Percentiles rank a stretch among this genome's conserved stretches.
These are phyloP conservation scores for Neofusicoccum laricinum DNA, from an alignment of 2,329 filamentous ascomycete species.

Conservation along the genomic window DNA sequence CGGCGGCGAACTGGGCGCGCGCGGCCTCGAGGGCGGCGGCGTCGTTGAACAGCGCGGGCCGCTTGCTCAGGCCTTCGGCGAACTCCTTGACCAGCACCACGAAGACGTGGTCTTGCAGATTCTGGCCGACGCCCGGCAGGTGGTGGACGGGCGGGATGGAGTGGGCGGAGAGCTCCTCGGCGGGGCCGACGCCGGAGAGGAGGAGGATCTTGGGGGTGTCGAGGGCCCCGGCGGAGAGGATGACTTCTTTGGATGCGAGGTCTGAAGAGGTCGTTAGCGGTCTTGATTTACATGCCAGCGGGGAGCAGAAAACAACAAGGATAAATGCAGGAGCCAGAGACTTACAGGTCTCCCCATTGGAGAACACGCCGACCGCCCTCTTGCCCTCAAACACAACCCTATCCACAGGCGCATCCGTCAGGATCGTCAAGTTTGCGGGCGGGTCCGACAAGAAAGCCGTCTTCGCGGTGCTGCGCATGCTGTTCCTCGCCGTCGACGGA, in stretches of 20 bases:
- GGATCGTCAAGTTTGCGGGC: slow-evolving; percentile 53
- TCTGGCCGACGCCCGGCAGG: slow-evolving; percentile 43
- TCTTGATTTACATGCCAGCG: too few relatives aligned
- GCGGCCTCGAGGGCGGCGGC: slow-evolving; percentile 1
- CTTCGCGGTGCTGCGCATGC: slow-evolving; percentile 50
- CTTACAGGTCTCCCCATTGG: slow-evolving; percentile 22
- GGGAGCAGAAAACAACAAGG: not conserved
- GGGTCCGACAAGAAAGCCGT: slow-evolving; percentile 44
- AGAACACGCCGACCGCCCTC: slow-evolving; percentile 28
- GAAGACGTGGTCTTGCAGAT: slow-evolving; percentile 43
- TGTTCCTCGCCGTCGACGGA: slow-evolving; percentile 50
- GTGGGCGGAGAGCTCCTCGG: slow-evolving; percentile 38
- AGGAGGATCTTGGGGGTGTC: slow-evolving; percentile 42
- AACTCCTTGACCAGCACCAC: slow-evolving; percentile 18
- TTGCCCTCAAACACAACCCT: slow-evolving; percentile 27
- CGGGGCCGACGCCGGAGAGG: slow-evolving; percentile 49
- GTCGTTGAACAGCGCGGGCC: slow-evolving; percentile 10
- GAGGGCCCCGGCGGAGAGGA: slow-evolving; percentile 32
- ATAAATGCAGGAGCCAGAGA: not conserved
- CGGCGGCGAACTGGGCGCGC: not conserved
- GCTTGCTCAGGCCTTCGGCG: not conserved
- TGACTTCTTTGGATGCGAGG: slow-evolving; percentile 29
- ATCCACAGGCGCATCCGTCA: slow-evolving; percentile 48
- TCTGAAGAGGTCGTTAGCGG: not conserved
- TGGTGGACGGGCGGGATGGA: slow-evolving; percentile 42